Evolutionary conservation across 129 eudicot genomes (phyloP), one percentile per base, ranked within the genome.

Genomic region (Logfia minima): DNA sequence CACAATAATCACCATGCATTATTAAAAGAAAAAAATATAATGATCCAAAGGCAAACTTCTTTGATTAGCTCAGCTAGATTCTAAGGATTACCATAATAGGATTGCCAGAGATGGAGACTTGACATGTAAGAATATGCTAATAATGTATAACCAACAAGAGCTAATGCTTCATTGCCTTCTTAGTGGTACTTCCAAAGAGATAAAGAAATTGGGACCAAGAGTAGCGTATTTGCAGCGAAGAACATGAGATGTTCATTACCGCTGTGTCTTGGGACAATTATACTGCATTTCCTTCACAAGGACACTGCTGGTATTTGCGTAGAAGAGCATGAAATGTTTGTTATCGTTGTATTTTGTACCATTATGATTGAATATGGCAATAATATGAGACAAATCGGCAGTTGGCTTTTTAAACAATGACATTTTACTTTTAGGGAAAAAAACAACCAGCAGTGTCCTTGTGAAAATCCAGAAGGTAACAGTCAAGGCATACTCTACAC

Each of bases 401-500:
- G 2, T 3, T 21, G 74, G 63, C 23, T 10, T 37, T 14, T n/a
- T 8, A 48, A 48, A 48, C 17, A 48, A 14, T 48, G n/a, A 48
- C 5, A 24, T 62, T 19, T 64, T 45, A 45, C 53, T 45, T 48
- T 48, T 48, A 48, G 6, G 18, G 55, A 0, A 0, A 4, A 48
- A 48, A 48, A 48, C 55, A 48, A 14, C 55, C 55, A 48, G 22
- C 68, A 8, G 64, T 70, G 75, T 59, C 67, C 23, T 71, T 31
- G 32, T 61, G 14, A 18, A 81, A 39, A 48, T 69, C 55, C 75
- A 31, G 32, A 56, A 58, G 32, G 16, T 62, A 26, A 39, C 45
- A 58, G 67, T n/a, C 75, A 73, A 34, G 26, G 66, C 55, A 28
- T 35, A 61, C 70, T 39, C 21, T 19, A 61, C 74, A 77, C 29